phyloP scores from a whole-genome alignment of 176 grass and related monocot genomes.

The Triticum timopheevii region DNA sequence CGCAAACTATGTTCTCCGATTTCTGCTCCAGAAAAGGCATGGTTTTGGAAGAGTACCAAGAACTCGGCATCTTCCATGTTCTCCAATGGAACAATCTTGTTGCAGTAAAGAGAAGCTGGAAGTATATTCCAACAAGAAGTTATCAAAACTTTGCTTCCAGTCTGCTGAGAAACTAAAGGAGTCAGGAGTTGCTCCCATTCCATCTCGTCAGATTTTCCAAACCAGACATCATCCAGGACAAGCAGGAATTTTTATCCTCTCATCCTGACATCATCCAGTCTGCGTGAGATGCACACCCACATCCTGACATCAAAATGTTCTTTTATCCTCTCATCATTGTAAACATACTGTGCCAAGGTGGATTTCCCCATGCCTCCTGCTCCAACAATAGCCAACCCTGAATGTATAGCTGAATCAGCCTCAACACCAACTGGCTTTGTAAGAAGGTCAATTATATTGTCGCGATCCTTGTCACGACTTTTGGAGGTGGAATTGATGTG shows the following conservation, averaged over 20 bases:
- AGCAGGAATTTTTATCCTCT: slow-evolving; percentile 21
- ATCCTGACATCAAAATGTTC: slow-evolving; percentile 12
- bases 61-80: not conserved
- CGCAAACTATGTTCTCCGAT: not conserved
- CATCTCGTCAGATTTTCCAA: not conserved
- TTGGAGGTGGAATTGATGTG: too few relatives aligned
- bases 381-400: not conserved
- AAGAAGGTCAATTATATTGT: not conserved
- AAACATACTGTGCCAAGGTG: slow-evolving; percentile 13
- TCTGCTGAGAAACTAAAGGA: not conserved
- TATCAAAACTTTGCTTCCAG: not conserved
- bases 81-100: not conserved
- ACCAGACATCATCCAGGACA: slow-evolving; percentile 20
- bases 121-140: not conserved
- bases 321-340: not conserved
- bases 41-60: not conserved
- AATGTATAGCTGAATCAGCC: not conserved
- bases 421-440: not conserved
- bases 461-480: not conserved
- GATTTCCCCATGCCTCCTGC: slow-evolving; percentile 6
- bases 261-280: not conserved
- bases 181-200: not conserved
- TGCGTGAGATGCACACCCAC: slow-evolving; percentile 3
- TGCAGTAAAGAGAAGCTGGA: not conserved
- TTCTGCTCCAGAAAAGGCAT: not conserved